A percentile compares a stretch with the other conserved stretches of the same genome.
Evolutionary conservation across 495 filamentous ascomycete genomes (phyloP).

Genomic region (Penicillium paxilli): DNA sequence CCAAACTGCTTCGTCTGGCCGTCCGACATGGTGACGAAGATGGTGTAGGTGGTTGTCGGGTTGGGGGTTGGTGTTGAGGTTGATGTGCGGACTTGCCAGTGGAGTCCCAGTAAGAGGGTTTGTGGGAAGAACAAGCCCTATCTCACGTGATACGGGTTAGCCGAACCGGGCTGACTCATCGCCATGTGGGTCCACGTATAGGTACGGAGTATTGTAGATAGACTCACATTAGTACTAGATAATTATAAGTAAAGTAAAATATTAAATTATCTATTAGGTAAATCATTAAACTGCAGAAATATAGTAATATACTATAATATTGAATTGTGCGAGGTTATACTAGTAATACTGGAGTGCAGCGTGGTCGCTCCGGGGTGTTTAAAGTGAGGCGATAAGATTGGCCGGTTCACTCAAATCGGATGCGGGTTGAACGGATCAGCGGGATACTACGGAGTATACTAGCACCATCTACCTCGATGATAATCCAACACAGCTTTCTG

Average conservation of each 20-base stretch:
- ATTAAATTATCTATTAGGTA: background rate
- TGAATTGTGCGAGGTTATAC: too few species aligned
- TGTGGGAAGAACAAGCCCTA: slow-evolving; percentile 32
- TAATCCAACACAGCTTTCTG: too few species aligned
- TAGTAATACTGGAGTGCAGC: too few species aligned
- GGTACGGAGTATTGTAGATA: background rate
- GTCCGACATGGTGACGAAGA: slow-evolving; percentile 67
- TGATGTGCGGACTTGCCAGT: slow-evolving; percentile 34
- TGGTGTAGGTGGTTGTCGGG: slow-evolving; percentile 48
- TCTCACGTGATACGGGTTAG: slow-evolving; percentile 27
- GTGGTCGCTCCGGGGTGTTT: too few species aligned
- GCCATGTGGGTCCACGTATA: background rate
- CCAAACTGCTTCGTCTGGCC: slow-evolving; percentile 91
- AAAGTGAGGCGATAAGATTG: background rate
- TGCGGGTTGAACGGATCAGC: too few species aligned
- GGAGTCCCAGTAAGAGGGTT: slow-evolving; percentile 29
- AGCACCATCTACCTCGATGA: too few species aligned
- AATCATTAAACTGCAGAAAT: too few species aligned
- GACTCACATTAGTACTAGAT: too few species aligned
- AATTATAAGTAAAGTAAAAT: background rate
- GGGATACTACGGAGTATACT: too few species aligned
- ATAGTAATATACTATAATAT: too few species aligned
- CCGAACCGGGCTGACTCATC: slow-evolving; percentile 22
- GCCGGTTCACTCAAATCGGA: background rate
- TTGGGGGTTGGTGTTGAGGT: slow-evolving; percentile 51